These are phyloP conservation scores for Chlamydomonas schloesseri DNA, from an alignment of 139 green algal genomes.

Conservation along the genomic window DNA sequence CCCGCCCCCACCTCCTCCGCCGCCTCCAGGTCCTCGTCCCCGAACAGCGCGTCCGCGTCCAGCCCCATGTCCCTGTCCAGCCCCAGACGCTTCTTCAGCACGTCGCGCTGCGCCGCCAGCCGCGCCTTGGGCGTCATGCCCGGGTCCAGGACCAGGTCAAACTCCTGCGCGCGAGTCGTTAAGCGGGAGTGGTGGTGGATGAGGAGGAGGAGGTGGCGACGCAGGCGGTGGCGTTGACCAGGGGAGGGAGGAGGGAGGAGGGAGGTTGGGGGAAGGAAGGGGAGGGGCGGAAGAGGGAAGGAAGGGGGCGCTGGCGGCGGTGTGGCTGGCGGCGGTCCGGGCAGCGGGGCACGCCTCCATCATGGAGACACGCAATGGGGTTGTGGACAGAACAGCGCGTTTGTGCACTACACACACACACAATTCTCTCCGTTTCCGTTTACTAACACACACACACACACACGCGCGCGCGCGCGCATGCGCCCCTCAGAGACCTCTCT, in stretches of 20 bases:
- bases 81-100: conserved; percentile 80
- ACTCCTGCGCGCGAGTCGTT: conserved; percentile 68
- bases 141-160: conserved; percentile 57
- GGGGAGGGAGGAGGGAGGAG: background rate
- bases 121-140: conserved; percentile 61
- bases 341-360: too few relatives aligned
- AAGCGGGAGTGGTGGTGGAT: background rate
- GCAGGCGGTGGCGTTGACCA: background rate
- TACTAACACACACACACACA: too few relatives aligned
- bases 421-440: too few relatives aligned
- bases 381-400: too few relatives aligned
- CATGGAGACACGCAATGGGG: too few relatives aligned
- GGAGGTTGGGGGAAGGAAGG: background rate
- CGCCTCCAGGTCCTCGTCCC: conserved; percentile 83
- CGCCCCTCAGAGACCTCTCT: too few relatives aligned
- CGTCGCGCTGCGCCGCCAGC: conserved; percentile 75
- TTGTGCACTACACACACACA: too few relatives aligned
- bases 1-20: background rate
- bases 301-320: background rate
- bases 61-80: conserved; percentile 65
- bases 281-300: background rate
- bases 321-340: too few relatives aligned
- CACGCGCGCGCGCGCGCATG: too few relatives aligned
- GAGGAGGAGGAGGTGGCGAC: background rate
- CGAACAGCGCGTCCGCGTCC: conserved; percentile 81